phyloP scores from a whole-genome alignment of 2,329 filamentous ascomycete genomes.

The Aaosphaeria pasadenensis region DNA sequence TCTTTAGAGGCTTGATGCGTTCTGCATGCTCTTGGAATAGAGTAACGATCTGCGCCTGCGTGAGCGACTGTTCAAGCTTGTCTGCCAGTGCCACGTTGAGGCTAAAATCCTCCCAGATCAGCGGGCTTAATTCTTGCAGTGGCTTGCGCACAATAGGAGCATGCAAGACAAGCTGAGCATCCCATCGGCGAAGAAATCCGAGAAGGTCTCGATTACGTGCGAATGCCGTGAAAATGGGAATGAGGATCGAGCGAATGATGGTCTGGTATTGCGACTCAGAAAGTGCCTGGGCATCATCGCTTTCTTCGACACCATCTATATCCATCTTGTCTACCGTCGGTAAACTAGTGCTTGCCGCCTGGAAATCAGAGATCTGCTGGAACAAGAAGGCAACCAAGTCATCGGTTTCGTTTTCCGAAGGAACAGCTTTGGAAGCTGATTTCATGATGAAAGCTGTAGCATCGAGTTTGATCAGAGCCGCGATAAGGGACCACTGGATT shows the following conservation, averaged over 20 bases:
- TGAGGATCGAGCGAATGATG: slow-evolving; percentile 15
- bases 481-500: slow-evolving; percentile 30
- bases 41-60: slow-evolving; percentile 26
- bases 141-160: slow-evolving; percentile 13
- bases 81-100: slow-evolving; percentile 19
- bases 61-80: slow-evolving; percentile 30
- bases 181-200: slow-evolving; percentile 34
- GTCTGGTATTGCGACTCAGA: neutral
- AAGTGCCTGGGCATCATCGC: neutral
- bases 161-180: slow-evolving; percentile 24
- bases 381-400: slow-evolving; percentile 29
- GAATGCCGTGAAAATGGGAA: slow-evolving; percentile 33
- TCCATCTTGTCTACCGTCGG: slow-evolving; percentile 5
- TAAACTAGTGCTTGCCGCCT: slow-evolving; percentile 10
- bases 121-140: slow-evolving; percentile 11
- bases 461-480: slow-evolving; percentile 31
- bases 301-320: slow-evolving; percentile 2
- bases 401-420: slow-evolving; percentile 11
- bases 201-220: slow-evolving; percentile 31
- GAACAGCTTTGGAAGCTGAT: slow-evolving; percentile 8
- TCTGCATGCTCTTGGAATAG: slow-evolving; percentile 26
- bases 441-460: slow-evolving; percentile 29
- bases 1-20: slow-evolving; percentile 5
- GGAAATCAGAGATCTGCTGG: slow-evolving; percentile 21
- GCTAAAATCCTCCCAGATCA: slow-evolving; percentile 29